These are phyloP conservation scores for Candida broadrunensis DNA, from an alignment of 805 yeast species.

Conservation along the genomic window DNA sequence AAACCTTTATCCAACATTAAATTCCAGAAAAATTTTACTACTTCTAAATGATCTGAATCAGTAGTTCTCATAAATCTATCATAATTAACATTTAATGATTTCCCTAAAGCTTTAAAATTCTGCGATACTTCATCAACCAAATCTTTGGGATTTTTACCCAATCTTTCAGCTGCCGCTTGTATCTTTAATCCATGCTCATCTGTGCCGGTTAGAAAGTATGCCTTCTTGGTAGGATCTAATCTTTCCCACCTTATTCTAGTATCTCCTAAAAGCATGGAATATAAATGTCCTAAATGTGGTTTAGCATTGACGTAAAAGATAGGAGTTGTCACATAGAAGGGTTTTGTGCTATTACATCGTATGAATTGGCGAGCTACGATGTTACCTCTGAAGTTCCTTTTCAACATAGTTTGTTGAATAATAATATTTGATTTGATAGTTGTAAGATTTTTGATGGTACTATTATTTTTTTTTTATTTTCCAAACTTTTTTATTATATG, in stretches of 20 bases:
- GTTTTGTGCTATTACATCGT: conserved; percentile 10
- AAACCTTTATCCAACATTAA: conserved; percentile 54
- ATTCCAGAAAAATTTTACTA: conserved; percentile 73
- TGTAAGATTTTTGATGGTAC: too few species aligned
- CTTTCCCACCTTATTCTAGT: conserved; percentile 70
- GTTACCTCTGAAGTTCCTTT: too few species aligned
- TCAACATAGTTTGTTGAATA: too few species aligned
- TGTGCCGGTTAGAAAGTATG: conserved; percentile 82
- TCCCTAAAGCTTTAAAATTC: conserved; percentile 64
- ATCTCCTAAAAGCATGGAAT: conserved; percentile 84
- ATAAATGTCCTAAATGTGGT: conserved; percentile 93
- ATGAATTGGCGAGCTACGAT: too few species aligned
- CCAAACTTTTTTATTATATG: too few species aligned
- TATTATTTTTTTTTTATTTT: too few species aligned
- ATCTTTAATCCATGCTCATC: conserved; percentile 97
- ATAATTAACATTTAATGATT: conserved; percentile 51
- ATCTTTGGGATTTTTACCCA: conserved; percentile 47
- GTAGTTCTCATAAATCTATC: conserved; percentile 90
- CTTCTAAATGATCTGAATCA: conserved; percentile 67
- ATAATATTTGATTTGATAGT: too few species aligned
- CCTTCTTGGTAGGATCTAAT: conserved; percentile 27
- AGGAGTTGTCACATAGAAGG: conserved; percentile 75
- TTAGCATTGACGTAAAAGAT: conserved; percentile 93
- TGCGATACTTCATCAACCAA: conserved; percentile 71
- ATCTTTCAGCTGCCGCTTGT: conserved; percentile 72